These are phyloP conservation scores for Lotmaria passim DNA, from an alignment of 208 protist genomes.

Conservation along the genomic window DNA sequence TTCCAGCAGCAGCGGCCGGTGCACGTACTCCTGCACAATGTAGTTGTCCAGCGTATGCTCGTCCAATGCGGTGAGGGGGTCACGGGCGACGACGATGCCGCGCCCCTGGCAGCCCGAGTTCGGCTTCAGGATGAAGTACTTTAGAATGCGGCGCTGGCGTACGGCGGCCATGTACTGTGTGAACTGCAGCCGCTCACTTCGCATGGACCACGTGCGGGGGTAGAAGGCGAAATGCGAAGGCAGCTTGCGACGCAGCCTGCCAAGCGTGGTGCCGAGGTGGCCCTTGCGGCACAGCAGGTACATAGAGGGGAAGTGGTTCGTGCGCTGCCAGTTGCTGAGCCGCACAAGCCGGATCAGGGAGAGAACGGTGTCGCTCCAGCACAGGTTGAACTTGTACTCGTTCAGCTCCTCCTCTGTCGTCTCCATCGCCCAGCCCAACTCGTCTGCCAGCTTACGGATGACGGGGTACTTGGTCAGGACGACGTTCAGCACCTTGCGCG, in stretches of 20 bases:
- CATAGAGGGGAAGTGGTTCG: conserved; percentile 97
- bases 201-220: conserved; percentile 90
- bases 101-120: conserved; percentile 92
- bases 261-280: conserved; percentile 92
- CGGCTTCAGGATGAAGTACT: conserved; percentile 96
- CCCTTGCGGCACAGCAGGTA: conserved; percentile 93
- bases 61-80: conserved; percentile 80
- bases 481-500: conserved; percentile 70
- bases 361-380: conserved; percentile 94
- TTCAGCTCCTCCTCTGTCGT: conserved; percentile 84
- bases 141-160: conserved; percentile 44
- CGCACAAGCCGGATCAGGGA: conserved; percentile 87
- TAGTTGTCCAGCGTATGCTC: conserved; percentile 81
- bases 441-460: conserved; percentile 72
- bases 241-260: conserved; percentile 74
- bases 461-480: conserved; percentile 86
- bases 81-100: conserved; percentile 92
- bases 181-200: conserved; percentile 80
- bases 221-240: conserved; percentile 92
- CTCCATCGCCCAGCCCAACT: conserved; percentile 76
- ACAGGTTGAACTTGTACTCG: conserved; percentile 92
- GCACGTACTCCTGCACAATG: conserved; percentile 95
- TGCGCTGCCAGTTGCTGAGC: conserved; percentile 92
- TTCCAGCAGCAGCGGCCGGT: conserved; percentile 91
- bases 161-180: conserved; percentile 62